Evolutionary conservation across 805 yeast species (phyloP).

Genomic region (Kockiozyma suomiensis): DNA sequence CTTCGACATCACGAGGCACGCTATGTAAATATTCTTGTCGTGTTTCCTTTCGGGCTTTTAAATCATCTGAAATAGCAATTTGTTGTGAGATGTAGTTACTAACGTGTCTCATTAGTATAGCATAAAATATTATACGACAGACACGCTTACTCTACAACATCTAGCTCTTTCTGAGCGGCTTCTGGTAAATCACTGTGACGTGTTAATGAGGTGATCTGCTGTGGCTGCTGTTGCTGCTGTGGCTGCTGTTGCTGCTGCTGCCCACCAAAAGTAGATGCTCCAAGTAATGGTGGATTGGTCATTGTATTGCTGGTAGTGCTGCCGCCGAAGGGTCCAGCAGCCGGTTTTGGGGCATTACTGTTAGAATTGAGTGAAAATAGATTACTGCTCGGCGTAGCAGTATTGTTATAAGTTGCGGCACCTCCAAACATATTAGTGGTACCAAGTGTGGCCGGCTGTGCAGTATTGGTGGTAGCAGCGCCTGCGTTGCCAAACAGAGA

Average conservation of each 20-base stretch:
- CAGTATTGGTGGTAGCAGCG: neutral
- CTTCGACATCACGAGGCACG: conserved; percentile 59
- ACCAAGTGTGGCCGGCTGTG: neutral
- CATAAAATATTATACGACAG: neutral
- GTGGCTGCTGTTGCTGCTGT: conserved; percentile 10
- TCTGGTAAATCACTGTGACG: conserved; percentile 63
- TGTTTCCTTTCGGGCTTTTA: conserved; percentile 46
- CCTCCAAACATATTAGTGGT: neutral
- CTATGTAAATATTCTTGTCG: conserved; percentile 53
- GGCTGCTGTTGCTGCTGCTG: conserved; percentile 9
- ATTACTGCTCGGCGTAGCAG: neutral
- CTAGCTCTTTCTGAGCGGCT: conserved; percentile 55
- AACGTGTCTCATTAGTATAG: neutral
- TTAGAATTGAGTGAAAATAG: neutral
- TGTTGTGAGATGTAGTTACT: conserved; percentile 55
- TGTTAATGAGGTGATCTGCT: conserved; percentile 55
- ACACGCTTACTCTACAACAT: conserved; percentile 48
- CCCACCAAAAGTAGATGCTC: neutral
- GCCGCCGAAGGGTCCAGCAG: conserved; percentile 17
- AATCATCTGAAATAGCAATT: conserved; percentile 55
- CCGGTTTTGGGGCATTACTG: conserved; percentile 7
- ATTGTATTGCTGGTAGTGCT: neutral
- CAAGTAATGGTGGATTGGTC: neutral
- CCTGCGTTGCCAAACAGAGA: neutral
- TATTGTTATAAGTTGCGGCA: neutral